Conservation (phyloP, 768 basidiomycete species). For the Termitomyces sp. region DNA sequence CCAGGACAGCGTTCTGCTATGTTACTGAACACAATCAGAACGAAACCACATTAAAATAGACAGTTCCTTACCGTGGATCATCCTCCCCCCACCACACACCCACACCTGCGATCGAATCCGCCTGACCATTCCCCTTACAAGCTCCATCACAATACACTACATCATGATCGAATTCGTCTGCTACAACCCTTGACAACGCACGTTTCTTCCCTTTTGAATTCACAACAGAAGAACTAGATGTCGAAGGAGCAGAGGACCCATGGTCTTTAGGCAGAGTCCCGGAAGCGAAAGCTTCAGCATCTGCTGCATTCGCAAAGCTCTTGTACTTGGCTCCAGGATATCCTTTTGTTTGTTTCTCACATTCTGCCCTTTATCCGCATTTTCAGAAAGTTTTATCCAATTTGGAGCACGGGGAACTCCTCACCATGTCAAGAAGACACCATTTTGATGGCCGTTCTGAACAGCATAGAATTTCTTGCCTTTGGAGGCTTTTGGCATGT, state of each 20-base stretch:
- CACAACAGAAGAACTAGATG: background rate
- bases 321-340: slow-evolving; percentile 59
- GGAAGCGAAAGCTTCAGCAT: slow-evolving; percentile 55
- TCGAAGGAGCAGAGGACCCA: background rate
- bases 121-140: slow-evolving; percentile 76
- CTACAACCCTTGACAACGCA: slow-evolving; percentile 17
- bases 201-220: slow-evolving; percentile 30
- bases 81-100: slow-evolving; percentile 85
- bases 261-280: slow-evolving; percentile 6
- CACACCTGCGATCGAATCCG: slow-evolving; percentile 65
- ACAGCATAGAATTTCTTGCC: slow-evolving; percentile 67
- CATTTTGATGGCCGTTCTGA: slow-evolving; percentile 51
- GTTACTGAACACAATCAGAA: slow-evolving; percentile 47
- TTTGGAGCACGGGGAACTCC: slow-evolving; percentile 3
- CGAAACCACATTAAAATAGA: background rate
- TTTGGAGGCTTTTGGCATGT: slow-evolving; percentile 27
- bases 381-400: background rate
- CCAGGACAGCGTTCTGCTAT: slow-evolving; percentile 80
- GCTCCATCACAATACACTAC: slow-evolving; percentile 88
- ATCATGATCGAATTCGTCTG: slow-evolving; percentile 28
- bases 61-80: slow-evolving; percentile 48
- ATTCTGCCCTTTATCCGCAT: slow-evolving; percentile 56
- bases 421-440: slow-evolving; percentile 72
- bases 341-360: slow-evolving; percentile 61
- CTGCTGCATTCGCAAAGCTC: slow-evolving; percentile 52